Percentiles rank a stretch among this genome's conserved stretches.
phyloP scores from a whole-genome alignment of 2,329 filamentous ascomycete genomes.

The Hypoxylon rubiginosum region DNA sequence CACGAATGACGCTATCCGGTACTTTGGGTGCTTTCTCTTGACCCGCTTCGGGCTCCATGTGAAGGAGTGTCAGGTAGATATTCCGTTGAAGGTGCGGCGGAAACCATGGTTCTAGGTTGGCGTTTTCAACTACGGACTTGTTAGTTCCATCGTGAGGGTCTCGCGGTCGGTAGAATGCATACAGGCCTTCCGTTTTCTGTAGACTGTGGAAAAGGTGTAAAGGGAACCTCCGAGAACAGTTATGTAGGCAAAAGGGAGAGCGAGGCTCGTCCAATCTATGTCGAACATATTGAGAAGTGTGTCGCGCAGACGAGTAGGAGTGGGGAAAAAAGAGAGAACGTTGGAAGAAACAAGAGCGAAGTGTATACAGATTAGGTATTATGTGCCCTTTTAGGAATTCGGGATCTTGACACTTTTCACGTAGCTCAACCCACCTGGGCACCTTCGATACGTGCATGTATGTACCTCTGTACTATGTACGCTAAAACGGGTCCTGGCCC shows the following conservation, averaged over 20 bases:
- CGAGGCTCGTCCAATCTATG: conserved; percentile 85
- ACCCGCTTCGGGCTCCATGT: conserved; percentile 75
- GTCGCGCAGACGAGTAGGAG: conserved; percentile 11
- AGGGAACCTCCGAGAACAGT: conserved; percentile 88
- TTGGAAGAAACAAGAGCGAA: conserved; percentile 16
- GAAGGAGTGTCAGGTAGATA: conserved; percentile 91
- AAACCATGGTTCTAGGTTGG: conserved; percentile 95
- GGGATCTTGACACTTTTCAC: conserved; percentile 53
- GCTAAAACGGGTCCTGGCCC: conserved; percentile 10
- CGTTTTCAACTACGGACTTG: conserved; percentile 73
- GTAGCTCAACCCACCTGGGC: conserved; percentile 27
- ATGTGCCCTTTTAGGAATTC: conserved; percentile 35
- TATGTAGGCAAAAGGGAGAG: conserved; percentile 90
- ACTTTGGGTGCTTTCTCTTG: conserved; percentile 77
- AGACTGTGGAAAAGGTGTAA: conserved; percentile 91
- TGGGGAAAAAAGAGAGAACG: conserved; percentile 12
- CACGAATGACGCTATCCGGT: conserved; percentile 87
- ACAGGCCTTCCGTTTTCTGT: conserved; percentile 92
- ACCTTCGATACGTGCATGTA: conserved; percentile 24
- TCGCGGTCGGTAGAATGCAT: conserved; percentile 53
- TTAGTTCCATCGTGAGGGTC: conserved; percentile 28
- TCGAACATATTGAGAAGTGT: conserved; percentile 60
- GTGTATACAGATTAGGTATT: conserved; percentile 13
- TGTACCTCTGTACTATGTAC: conserved; percentile 24
- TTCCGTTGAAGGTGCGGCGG: conserved; percentile 90